Percentiles rank a stretch among this genome's conserved stretches.
Conservation (phyloP, 345 rosid species). For the Lepidium didymum region DNA sequence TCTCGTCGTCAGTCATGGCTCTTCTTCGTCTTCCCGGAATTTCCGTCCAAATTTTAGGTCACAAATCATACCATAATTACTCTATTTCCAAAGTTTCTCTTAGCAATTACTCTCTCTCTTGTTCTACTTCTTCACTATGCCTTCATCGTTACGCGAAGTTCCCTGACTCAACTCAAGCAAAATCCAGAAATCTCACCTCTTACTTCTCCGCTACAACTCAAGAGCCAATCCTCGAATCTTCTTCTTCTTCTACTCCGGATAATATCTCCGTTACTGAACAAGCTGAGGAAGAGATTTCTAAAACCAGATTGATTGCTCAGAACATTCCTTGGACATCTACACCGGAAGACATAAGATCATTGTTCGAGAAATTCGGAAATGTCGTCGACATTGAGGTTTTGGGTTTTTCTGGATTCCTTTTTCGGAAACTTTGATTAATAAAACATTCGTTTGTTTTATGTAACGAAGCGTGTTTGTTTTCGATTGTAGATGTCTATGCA, state of each 20-base stretch:
- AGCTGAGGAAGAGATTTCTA: slow-evolving; percentile 38
- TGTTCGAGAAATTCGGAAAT: slow-evolving; percentile 63
- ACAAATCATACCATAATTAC: slow-evolving; percentile 5
- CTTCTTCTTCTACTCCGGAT: slow-evolving; percentile 8
- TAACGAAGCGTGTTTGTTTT: background rate
- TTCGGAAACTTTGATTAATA: background rate
- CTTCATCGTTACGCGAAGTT: slow-evolving; percentile 12
- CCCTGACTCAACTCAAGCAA: slow-evolving; percentile 6
- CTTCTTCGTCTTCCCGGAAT: slow-evolving; percentile 41
- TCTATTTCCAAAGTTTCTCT: background rate
- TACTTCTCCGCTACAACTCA: slow-evolving; percentile 40
- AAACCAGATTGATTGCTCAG: slow-evolving; percentile 55
- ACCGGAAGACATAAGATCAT: slow-evolving; percentile 65
- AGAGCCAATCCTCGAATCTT: slow-evolving; percentile 29
- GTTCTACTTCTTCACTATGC: slow-evolving; percentile 14
- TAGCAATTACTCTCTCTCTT: background rate
- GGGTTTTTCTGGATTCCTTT: background rate
- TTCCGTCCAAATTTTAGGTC: slow-evolving; percentile 27
- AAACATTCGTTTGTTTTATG: background rate
- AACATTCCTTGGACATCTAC: slow-evolving; percentile 76
- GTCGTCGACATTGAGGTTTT: slow-evolving; percentile 72
- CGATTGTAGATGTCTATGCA: slow-evolving; percentile 68
- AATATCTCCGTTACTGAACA: slow-evolving; percentile 7
- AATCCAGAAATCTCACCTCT: slow-evolving; percentile 21
- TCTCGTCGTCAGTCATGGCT: slow-evolving; percentile 29